phyloP scores from a whole-genome alignment of 2,329 filamentous ascomycete genomes.

The Aspergillus texensis region DNA sequence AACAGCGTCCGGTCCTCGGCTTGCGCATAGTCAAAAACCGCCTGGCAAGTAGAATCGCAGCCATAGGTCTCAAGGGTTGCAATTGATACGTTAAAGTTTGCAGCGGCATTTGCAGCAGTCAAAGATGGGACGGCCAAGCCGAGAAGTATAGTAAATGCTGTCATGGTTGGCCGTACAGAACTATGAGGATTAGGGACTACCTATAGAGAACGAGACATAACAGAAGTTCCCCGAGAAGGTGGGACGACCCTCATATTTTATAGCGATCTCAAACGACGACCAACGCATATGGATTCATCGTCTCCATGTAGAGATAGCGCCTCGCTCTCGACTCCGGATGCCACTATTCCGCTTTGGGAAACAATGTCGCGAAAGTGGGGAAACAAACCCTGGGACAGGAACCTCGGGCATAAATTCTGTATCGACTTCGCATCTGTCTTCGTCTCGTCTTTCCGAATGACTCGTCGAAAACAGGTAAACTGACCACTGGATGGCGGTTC shows the following conservation, averaged over 20 bases:
- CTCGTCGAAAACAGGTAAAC: background rate
- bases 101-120: background rate
- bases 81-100: background rate
- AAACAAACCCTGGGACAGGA: background rate
- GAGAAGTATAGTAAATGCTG: background rate
- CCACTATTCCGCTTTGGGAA: background rate
- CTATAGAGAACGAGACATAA: background rate
- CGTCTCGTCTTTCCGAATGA: background rate
- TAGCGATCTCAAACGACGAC: background rate
- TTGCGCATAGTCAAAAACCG: background rate
- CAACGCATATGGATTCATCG: background rate
- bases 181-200: background rate
- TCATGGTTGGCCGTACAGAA: background rate
- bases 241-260: background rate
- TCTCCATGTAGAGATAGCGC: background rate
- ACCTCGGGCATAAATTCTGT: background rate
- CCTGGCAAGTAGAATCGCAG: background rate
- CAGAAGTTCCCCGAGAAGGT: background rate
- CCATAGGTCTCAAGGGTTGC: background rate
- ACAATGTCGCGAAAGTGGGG: background rate
- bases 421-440: background rate
- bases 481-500: background rate
- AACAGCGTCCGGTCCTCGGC: constrained; percentile 17
- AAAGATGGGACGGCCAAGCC: background rate
- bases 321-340: background rate